These are phyloP conservation scores for Schizochytrium sp. DNA, from an alignment of 108 stramenopile species.

Conservation along the genomic window DNA sequence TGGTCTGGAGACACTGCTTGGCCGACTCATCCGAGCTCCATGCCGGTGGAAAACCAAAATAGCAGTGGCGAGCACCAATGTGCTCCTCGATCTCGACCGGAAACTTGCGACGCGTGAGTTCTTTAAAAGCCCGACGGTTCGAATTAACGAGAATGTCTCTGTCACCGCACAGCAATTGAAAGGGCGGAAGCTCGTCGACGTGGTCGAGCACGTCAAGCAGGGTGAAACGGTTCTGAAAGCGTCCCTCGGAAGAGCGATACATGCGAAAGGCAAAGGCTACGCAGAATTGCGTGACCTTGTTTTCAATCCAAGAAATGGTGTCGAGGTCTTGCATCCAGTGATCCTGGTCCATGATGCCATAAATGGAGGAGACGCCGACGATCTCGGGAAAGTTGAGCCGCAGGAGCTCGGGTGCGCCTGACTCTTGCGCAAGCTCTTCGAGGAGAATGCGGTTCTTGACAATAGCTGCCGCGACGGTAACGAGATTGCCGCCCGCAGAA, in stretches of 20 bases:
- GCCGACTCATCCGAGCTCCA: not conserved
- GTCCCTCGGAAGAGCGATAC: not conserved
- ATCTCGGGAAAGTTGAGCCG: not conserved
- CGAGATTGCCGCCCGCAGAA: slow-evolving; percentile 4
- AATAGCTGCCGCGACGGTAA: not conserved
- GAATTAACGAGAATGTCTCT: not conserved
- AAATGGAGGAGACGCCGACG: not conserved
- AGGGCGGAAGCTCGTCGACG: not conserved
- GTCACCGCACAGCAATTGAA: not conserved
- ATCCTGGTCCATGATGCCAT: slow-evolving; percentile 12
- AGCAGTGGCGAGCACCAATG: not conserved
- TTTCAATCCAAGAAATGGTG: not conserved
- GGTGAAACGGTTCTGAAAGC: not conserved
- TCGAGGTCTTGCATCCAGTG: not conserved
- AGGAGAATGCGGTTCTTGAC: not conserved
- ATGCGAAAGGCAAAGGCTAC: not conserved
- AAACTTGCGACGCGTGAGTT: not conserved
- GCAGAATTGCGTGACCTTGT: not conserved
- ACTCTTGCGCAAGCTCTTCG: not conserved
- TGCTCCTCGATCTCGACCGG: not conserved
- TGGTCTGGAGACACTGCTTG: not conserved
- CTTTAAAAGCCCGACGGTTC: not conserved
- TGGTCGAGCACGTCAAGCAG: not conserved
- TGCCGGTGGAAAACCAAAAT: not conserved
- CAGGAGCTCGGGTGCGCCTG: not conserved